These are phyloP conservation scores for Bauhinia variegata DNA, from an alignment of 306 rosid species.

Conservation along the genomic window DNA sequence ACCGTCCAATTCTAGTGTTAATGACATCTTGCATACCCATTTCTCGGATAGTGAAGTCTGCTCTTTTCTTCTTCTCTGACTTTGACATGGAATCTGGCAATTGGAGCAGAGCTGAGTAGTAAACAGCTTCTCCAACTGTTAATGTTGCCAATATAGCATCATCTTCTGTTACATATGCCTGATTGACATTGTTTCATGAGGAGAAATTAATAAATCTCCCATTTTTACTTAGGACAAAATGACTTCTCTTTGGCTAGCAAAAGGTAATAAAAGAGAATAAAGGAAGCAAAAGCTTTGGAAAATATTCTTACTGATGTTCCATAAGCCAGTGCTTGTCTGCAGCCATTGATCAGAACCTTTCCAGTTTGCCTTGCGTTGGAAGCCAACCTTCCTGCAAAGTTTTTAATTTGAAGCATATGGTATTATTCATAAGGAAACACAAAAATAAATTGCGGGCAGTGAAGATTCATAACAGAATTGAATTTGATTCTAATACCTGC, in stretches of 20 bases:
- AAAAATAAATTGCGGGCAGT: too few relatives aligned
- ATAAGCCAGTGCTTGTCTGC: constrained; percentile 36
- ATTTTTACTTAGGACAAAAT: too few relatives aligned
- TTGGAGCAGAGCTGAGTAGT: constrained; percentile 52
- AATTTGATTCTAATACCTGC: constrained; percentile 35
- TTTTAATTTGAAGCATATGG: too few relatives aligned
- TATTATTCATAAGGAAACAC: too few relatives aligned
- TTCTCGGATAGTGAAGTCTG: constrained; percentile 42
- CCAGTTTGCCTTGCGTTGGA: too few relatives aligned
- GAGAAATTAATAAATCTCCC: too few relatives aligned
- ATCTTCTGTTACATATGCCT: constrained; percentile 58
- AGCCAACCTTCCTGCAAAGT: neutral
- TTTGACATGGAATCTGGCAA: constrained; percentile 46
- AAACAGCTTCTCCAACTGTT: constrained; percentile 46
- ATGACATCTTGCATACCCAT: constrained; percentile 50
- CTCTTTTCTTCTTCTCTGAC: constrained; percentile 50
- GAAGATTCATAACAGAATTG: too few relatives aligned
- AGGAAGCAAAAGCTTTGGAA: too few relatives aligned
- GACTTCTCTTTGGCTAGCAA: too few relatives aligned
- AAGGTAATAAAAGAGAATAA: too few relatives aligned
- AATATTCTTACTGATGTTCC: constrained; percentile 46
- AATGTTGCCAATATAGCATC: constrained; percentile 50
- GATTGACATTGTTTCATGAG: too few relatives aligned
- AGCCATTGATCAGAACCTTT: constrained; percentile 37
- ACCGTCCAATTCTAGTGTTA: constrained; percentile 54